Evolutionary conservation across 2,329 filamentous ascomycete species (phyloP), one percentile per base, ranked within the genome.

Genomic region (Emergomyces africanus): DNA sequence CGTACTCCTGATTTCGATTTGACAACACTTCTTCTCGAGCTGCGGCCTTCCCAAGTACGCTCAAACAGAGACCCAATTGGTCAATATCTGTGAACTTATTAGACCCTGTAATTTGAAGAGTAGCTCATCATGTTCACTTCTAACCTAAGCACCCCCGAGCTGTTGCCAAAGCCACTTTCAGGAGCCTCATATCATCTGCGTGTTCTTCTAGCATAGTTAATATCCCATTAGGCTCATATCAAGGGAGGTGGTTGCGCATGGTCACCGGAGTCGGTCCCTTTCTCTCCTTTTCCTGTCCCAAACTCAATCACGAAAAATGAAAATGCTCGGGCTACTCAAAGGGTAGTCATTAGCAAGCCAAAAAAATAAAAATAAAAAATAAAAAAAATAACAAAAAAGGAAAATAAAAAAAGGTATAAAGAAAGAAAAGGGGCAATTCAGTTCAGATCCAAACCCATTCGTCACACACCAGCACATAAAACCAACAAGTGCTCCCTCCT

Each of bases 281-380:
- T 62, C 25, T 57, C 62, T n/a, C 61, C 57, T 18, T 57, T 62
- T 18, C 63, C 58, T 20, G 64, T 60, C 60, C 81, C 81, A 49
- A 81, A 74, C 49, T 86, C 83, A 15, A 95, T 75, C 59, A 92
- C 71, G 15, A 85, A 73, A 66, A 89, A 90, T 0, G 88, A 81
- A 64, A 91, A 79, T 5, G 76, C 73, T 44, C 79, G 78, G 5
- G 79, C 71, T 69, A 72, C 20, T 48, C 25, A 57, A 61, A 20
- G 12, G n/a, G 18, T 33, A 1, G 8, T 23, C 12, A 18, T 28
- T 41, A 61, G 44, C 25, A 50, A 14, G 20, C 51, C 12, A 2
- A 15, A 5, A 49, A n/a, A n/a, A 6, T 30, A 30, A 30, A 30
- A 30, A 30, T 30, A 30, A 30, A 6, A 3, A 30, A 30, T 30